Evolutionary conservation across 192 early-diverging fungal species (phyloP).

Genomic region (Lunasporangiospora selenospora): DNA sequence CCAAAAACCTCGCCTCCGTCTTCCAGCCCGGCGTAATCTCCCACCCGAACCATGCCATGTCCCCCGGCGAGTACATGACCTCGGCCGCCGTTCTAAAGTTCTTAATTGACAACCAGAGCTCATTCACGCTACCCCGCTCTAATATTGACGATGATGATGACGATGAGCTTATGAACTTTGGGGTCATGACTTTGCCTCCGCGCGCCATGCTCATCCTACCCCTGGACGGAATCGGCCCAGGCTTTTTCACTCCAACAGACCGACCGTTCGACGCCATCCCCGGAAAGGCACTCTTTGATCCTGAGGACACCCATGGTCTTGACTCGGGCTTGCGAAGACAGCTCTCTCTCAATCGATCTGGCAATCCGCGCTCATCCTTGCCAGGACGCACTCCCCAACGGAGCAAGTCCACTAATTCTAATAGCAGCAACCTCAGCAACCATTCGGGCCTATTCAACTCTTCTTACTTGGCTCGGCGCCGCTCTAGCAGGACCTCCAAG

Average conservation of each 20-base stretch:
- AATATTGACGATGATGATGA: slow-evolving; percentile 44
- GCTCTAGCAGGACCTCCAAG: slow-evolving; percentile 27
- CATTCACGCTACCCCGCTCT: slow-evolving; percentile 45
- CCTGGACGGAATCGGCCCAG: too few species aligned
- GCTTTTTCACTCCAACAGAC: neutral
- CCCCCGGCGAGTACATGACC: slow-evolving; percentile 77
- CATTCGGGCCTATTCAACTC: slow-evolving; percentile 20
- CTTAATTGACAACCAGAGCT: slow-evolving; percentile 68
- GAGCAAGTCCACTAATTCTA: slow-evolving; percentile 38
- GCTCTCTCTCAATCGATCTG: slow-evolving; percentile 29
- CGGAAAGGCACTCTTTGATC: slow-evolving; percentile 10
- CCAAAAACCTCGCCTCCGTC: slow-evolving; percentile 77
- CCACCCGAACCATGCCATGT: slow-evolving; percentile 73
- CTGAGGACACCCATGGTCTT: slow-evolving; percentile 20
- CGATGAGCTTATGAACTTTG: slow-evolving; percentile 32
- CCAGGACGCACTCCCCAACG: slow-evolving; percentile 26
- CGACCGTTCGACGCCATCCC: slow-evolving; percentile 10
- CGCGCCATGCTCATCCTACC: neutral
- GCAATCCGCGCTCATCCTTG: slow-evolving; percentile 26
- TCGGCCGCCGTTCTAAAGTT: slow-evolving; percentile 80
- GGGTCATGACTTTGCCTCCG: neutral
- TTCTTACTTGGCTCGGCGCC: slow-evolving; percentile 13
- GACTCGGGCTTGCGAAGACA: slow-evolving; percentile 20
- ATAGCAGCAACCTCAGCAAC: slow-evolving; percentile 28
- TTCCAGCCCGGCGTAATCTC: slow-evolving; percentile 78